Evolutionary conservation across 2,329 filamentous ascomycete species (phyloP).

Genomic region (Zymoseptoria brevis): DNA sequence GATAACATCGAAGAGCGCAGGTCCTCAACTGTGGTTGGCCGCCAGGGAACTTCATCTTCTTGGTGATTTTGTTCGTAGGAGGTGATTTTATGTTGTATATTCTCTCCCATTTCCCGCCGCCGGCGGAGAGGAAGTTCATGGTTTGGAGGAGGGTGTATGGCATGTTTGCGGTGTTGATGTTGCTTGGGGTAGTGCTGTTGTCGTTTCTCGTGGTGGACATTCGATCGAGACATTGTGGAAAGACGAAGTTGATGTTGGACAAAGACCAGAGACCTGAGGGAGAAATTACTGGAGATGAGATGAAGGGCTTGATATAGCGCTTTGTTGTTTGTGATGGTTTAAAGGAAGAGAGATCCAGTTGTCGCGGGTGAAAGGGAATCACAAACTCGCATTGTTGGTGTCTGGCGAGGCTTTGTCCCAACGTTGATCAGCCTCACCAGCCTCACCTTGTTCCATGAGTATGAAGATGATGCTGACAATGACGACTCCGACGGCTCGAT

Average conservation of each 20-base stretch:
- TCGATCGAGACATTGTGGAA: not conserved
- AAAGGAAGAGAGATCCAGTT: not conserved
- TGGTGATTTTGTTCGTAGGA: not conserved
- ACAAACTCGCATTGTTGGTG: not conserved
- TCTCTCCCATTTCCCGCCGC: conserved; percentile 1
- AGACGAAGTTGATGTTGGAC: not conserved
- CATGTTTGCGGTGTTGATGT: not conserved
- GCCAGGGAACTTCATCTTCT: not conserved
- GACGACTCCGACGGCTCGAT: too few relatives aligned
- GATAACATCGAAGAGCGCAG: not conserved
- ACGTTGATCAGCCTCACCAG: too few relatives aligned
- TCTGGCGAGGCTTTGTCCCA: not conserved
- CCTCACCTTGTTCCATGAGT: too few relatives aligned
- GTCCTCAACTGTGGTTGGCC: not conserved
- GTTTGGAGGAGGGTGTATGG: conserved; percentile 6
- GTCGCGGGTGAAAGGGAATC: not conserved
- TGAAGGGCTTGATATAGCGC: not conserved
- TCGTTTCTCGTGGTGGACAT: too few relatives aligned
- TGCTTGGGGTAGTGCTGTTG: not conserved
- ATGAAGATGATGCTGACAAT: too few relatives aligned
- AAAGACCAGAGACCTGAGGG: not conserved
- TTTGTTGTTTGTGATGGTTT: not conserved
- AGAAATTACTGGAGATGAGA: not conserved
- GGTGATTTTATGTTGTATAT: conserved; percentile 1
- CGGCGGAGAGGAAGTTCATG: conserved; percentile 3